These are phyloP conservation scores for Sporothrix pallida DNA, from an alignment of 2,329 filamentous ascomycete genomes.

Conservation along the genomic window DNA sequence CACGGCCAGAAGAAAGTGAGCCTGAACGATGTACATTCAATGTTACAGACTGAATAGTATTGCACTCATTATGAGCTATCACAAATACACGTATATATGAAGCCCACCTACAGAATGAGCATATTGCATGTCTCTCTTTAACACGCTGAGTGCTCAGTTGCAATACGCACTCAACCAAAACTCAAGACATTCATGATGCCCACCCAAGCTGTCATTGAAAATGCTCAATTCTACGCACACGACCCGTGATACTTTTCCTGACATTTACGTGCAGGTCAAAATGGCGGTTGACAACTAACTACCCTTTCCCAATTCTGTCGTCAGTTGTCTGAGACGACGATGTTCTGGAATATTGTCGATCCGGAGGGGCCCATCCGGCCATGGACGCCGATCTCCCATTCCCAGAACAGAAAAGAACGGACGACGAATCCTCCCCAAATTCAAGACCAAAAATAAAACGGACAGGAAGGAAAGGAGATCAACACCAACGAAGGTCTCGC, in stretches of 20 bases:
- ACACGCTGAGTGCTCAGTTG: no score
- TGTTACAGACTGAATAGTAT: no score
- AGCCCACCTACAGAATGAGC: no score
- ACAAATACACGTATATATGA: no score
- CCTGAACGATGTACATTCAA: no score
- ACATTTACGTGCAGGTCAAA: not conserved
- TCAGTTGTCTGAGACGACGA: not conserved
- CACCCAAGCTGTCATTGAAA: not conserved
- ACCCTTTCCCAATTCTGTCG: not conserved
- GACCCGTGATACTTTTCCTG: not conserved
- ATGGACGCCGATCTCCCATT: constrained; percentile 22
- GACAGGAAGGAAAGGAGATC: not conserved
- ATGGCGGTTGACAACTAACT: not conserved
- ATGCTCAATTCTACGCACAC: not conserved
- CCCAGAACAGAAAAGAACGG: not conserved
- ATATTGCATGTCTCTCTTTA: no score
- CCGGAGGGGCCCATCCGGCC: constrained; percentile 16
- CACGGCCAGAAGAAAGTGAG: no score
- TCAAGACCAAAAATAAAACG: constrained; percentile 19
- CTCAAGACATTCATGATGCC: no score
- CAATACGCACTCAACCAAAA: no score
- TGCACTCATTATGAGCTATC: no score
- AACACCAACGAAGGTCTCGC: constrained; percentile 7
- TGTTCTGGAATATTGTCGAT: constrained; percentile 13
- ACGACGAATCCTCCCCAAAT: not conserved